Percentiles rank a stretch among this genome's conserved stretches.
Conservation (phyloP, 345 rosid species). For the Capsella bursapastoris region DNA sequence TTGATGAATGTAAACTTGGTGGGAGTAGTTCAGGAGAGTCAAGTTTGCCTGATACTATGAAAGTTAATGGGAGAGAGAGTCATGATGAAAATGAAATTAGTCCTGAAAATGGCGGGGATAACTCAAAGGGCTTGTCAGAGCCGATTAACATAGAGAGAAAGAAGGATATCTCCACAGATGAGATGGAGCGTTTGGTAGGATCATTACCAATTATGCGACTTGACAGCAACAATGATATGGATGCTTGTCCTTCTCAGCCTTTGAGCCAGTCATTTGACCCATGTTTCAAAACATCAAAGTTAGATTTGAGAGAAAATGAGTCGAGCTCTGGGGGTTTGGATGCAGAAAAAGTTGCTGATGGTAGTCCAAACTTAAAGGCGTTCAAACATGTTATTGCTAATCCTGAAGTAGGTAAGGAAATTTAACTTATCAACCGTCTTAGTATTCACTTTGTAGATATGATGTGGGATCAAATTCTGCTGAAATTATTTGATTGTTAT, state of each 20-base stretch:
- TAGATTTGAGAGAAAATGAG: constrained; percentile 52
- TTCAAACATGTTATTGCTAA: constrained; percentile 46
- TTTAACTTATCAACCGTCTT: constrained; percentile 6
- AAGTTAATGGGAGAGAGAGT: constrained; percentile 36
- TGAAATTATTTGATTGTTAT: constrained; percentile 16
- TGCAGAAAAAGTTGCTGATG: constrained; percentile 40
- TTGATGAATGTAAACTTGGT: constrained; percentile 50
- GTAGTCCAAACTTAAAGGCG: constrained; percentile 46
- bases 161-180: constrained; percentile 41
- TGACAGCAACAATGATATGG: constrained; percentile 40
- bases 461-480: neutral
- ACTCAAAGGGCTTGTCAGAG: constrained; percentile 46
- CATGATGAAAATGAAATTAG: constrained; percentile 30
- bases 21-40: constrained; percentile 39
- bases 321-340: constrained; percentile 42
- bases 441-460: neutral
- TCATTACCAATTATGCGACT: constrained; percentile 74
- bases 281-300: constrained; percentile 44
- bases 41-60: constrained; percentile 36
- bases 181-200: constrained; percentile 50
- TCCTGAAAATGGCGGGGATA: constrained; percentile 42
- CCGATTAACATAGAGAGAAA: constrained; percentile 57
- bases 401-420: constrained; percentile 67
- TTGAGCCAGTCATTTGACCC: constrained; percentile 70
- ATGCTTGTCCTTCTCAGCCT: constrained; percentile 44